Evolutionary conservation across 805 yeast genomes (phyloP).

Genomic region (Zygoascus tannicola): DNA sequence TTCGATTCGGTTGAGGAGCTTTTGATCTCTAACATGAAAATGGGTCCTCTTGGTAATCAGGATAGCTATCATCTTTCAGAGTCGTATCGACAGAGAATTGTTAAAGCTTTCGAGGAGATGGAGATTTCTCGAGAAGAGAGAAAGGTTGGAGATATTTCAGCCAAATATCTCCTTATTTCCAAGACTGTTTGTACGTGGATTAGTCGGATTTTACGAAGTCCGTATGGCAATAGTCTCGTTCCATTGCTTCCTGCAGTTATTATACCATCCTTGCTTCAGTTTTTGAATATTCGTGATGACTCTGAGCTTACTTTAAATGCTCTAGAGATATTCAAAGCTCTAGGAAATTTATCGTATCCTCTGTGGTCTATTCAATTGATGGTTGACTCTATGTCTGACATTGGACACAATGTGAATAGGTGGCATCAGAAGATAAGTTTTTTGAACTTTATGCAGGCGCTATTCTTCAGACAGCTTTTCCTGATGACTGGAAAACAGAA

Average conservation of each 20-base stretch:
- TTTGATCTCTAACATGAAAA: constrained; percentile 29
- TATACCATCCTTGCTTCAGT: constrained; percentile 58
- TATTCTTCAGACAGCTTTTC: constrained; percentile 64
- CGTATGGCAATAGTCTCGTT: constrained; percentile 44
- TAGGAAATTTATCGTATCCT: constrained; percentile 42
- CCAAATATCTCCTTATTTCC: constrained; percentile 52
- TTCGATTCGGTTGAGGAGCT: constrained; percentile 33
- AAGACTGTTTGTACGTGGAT: constrained; percentile 60
- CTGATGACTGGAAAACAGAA: constrained; percentile 42
- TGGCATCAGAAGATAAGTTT: constrained; percentile 59
- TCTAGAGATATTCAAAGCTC: constrained; percentile 34
- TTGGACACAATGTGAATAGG: constrained; percentile 29
- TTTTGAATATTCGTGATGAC: constrained; percentile 66
- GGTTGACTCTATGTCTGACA: constrained; percentile 36
- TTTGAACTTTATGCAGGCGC: constrained; percentile 59
- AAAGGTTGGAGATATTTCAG: constrained; percentile 30
- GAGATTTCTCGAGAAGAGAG: constrained; percentile 31
- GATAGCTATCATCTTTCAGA: constrained; percentile 23
- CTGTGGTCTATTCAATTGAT: constrained; percentile 34
- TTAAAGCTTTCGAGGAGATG: constrained; percentile 36
- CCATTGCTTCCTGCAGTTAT: constrained; percentile 44
- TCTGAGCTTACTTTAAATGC: constrained; percentile 47
- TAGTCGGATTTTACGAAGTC: constrained; percentile 42
- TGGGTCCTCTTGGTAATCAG: constrained; percentile 31
- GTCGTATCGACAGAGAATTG: constrained; percentile 32